Base-by-base conservation (phyloP, 108 stramenopile genomes). In the Pinguiococcus pyrenoidosus region DNA sequence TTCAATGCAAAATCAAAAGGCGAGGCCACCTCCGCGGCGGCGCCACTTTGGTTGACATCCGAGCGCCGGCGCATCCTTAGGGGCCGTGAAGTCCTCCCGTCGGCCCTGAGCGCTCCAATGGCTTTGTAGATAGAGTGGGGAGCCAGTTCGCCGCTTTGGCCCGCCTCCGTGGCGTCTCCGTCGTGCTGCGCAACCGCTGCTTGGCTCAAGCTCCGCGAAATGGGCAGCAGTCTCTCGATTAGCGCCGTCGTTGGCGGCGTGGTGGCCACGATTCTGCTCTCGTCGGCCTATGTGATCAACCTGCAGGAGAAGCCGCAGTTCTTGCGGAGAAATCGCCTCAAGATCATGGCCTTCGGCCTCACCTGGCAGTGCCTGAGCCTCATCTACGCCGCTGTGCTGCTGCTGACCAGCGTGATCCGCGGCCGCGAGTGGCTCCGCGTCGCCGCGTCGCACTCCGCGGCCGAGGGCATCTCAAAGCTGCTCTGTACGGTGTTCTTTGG, bases 301-400 rank as follows among this genome's bases (percentile, higher is more conserved):
- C 44, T 46, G 27, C 55, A 56, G 45, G 55, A 56, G 45, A 56
- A 56, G 37, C 46, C 55, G 28, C 37, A 37, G 33, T 27, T 28
- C 21, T 27, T 20, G 9, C 32, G 54, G 25, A 45, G 46, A 18
- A 44, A 17, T 37, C 27, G 46, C 14, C 26, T 23, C 4, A 56
- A 56, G 55, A 46, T 46, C 45, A 20, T 46, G 6, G 45, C 45
- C 14, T 56, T 56, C 34, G 37, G 45, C 18, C 45, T 46, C 17
- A 56, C 55, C 9, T 56, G 55, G 55, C 46, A 46, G 55, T 27
- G 29, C 35, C 43, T 43, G 27, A 46, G 45, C 34, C 36, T 56
- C n/a, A 16, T 56, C 1, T 37, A 12, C 34, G 37, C 55, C 1
- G n/a, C 38, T 17, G 33, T 37, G 45, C 17, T 18, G 43, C 20